Base-by-base conservation (phyloP, 805 yeast species). In the Saccharomycopsis vini region DNA sequence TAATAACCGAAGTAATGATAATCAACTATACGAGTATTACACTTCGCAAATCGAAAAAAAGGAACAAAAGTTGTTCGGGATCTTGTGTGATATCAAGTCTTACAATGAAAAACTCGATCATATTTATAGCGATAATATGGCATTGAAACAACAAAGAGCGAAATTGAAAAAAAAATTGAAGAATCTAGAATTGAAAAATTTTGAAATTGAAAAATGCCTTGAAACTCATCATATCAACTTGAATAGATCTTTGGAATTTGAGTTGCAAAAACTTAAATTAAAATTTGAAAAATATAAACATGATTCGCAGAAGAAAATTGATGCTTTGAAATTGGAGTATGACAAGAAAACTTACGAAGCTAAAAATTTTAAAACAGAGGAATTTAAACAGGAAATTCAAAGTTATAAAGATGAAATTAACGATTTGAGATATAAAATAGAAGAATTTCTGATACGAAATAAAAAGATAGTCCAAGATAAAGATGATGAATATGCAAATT, bases 71-170 rank as follows among this genome's bases (percentile, higher is more conserved):
- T 21, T 46, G 10, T 21, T n/a, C 9, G 20, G 29, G 18, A 36
- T 29, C 6, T n/a, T 39, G n/a, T 9, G 18, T 5, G 28, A 37
- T 15, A 42, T 43, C 7, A 22, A 46, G 20, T 32, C 32, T 18
- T 15, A 32, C 23, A 23, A 39, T 13, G 13, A 5, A 13, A 26
- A 34, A 36, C 21, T 46, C n/a, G 44, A 46, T 13, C n/a, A 28
- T 4, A 30, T 46, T 10, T 46, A 39, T 31, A 29, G 32, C 12
- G 40, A 36, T 9, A 42, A 46, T 10, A 19, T 39, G 10, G 33
- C 26, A 13, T 24, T 35, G 22, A 43, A 32, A 18, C 5, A 36
- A 13, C 15, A 35, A 6, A 45, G 29, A 21, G 32, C 38, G 9
- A n/a, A 24, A 7, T 29, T 43, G 3, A 38, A 19, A 19, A 13